Percentiles rank a stretch among this genome's conserved stretches.
Conservation (phyloP, 768 basidiomycete species). For the Hirschioporus abietinus region DNA sequence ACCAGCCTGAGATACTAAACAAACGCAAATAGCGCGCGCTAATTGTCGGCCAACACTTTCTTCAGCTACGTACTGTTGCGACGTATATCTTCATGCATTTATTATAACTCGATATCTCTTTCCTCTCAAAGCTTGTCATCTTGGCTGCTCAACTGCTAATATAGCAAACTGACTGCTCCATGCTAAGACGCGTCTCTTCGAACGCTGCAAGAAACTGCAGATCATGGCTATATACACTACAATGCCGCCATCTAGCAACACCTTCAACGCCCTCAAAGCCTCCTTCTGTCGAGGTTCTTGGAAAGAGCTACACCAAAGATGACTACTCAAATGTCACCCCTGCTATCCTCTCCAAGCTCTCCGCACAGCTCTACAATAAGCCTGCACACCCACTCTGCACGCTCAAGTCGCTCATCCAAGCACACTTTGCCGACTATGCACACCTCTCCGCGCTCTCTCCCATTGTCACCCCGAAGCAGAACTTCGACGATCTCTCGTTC, state of each 20-base stretch:
- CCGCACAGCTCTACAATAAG: constrained; percentile 67
- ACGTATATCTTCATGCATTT: not conserved
- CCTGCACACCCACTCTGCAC: constrained; percentile 83
- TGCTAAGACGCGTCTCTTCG: not conserved
- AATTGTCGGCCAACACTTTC: not conserved
- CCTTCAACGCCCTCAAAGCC: not conserved
- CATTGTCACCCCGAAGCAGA: constrained; percentile 83
- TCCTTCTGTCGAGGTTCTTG: constrained; percentile 36
- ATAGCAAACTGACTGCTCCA: not conserved
- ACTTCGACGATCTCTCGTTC: constrained; percentile 97
- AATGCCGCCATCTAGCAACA: not conserved
- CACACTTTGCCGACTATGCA: constrained; percentile 71
- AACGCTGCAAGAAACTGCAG: not conserved
- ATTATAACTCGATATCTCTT: not conserved
- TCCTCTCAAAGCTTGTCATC: not conserved
- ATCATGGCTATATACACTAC: not conserved
- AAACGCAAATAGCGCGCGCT: not conserved
- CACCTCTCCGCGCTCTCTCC: constrained; percentile 79
- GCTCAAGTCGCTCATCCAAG: constrained; percentile 77
- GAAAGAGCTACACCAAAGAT: constrained; percentile 71
- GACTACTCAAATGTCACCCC: constrained; percentile 78
- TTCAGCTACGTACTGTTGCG: not conserved
- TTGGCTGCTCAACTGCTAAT: not conserved
- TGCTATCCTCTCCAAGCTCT: constrained; percentile 77
- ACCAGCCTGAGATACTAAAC: not conserved